phyloP scores from a whole-genome alignment of 768 basidiomycete species.

The Pseudohyphozyma bogoriensis region DNA sequence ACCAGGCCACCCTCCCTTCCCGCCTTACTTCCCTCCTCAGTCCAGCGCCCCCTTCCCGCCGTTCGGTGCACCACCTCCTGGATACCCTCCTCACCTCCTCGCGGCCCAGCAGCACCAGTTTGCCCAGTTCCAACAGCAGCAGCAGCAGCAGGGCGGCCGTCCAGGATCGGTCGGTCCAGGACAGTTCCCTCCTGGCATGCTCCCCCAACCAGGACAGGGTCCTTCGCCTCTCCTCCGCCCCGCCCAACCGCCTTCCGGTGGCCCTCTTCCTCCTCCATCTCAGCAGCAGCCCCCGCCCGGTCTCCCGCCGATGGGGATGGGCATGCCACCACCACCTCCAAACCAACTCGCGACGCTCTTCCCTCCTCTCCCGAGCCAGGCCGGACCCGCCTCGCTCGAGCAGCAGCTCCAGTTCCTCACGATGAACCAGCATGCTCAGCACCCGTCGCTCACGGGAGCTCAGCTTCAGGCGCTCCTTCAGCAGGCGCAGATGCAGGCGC shows the following conservation, averaged over 20 bases:
- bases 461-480: slow-evolving; percentile 17
- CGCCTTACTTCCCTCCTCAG: slow-evolving; percentile 62
- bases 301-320: not conserved
- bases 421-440: slow-evolving; percentile 9
- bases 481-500: slow-evolving; percentile 11
- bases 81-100: slow-evolving; percentile 13
- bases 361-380: slow-evolving; percentile 21
- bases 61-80: slow-evolving; percentile 43
- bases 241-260: too few relatives aligned
- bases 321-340: not conserved
- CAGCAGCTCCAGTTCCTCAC: slow-evolving; percentile 10
- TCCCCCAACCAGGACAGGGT: not conserved
- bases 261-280: too few relatives aligned
- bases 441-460: slow-evolving; percentile 20
- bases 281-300: too few relatives aligned
- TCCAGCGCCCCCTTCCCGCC: slow-evolving; percentile 58
- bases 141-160: slow-evolving; percentile 6
- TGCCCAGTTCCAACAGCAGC: slow-evolving; percentile 5
- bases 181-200: not conserved
- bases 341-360: slow-evolving; percentile 24
- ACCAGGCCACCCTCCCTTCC: slow-evolving; percentile 48
- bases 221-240: slow-evolving; percentile 2
- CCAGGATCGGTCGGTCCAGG: not conserved
- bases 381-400: slow-evolving; percentile 10
- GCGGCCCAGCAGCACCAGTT: not conserved